A percentile compares a stretch with the other conserved stretches of the same genome.
These are phyloP conservation scores for Penicillium soppii DNA, from an alignment of 495 filamentous ascomycete species.

Conservation along the genomic window DNA sequence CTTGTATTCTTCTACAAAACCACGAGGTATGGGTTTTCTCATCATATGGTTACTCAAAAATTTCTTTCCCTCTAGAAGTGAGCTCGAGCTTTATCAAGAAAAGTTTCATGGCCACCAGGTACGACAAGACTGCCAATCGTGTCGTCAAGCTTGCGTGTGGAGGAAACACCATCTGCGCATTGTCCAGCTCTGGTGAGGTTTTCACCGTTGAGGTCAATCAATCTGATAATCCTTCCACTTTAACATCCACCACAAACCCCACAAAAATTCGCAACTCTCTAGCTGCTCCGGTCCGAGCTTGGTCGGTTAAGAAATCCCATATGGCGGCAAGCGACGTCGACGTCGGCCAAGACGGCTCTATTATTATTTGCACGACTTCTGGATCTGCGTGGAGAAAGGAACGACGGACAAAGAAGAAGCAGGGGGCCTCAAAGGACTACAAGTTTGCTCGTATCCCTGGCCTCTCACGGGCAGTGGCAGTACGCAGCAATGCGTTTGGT, in stretches of 20 bases:
- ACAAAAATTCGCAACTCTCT: constrained; percentile 78
- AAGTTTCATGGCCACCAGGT: constrained; percentile 65
- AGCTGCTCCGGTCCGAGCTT: constrained; percentile 72
- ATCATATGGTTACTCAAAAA: constrained; percentile 85
- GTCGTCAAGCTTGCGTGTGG: constrained; percentile 77
- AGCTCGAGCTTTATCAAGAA: constrained; percentile 67
- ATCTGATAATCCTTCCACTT: constrained; percentile 54
- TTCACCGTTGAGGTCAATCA: constrained; percentile 77
- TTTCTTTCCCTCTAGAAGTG: constrained; percentile 74
- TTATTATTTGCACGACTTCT: constrained; percentile 89
- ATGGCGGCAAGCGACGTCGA: constrained; percentile 86
- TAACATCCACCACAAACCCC: constrained; percentile 83
- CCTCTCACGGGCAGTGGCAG: constrained; percentile 76
- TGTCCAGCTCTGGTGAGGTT: constrained; percentile 79
- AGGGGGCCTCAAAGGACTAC: constrained; percentile 70
- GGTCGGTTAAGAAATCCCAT: constrained; percentile 74
- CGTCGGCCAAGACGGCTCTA: constrained; percentile 89
- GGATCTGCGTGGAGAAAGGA: constrained; percentile 89
- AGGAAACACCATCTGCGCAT: constrained; percentile 84
- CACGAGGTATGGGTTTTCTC: constrained; percentile 90
- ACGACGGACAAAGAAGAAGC: constrained; percentile 77
- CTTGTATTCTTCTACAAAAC: constrained; percentile 79
- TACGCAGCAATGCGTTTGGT: constrained; percentile 83
- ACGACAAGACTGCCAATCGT: constrained; percentile 60
- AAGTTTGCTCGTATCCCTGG: constrained; percentile 90